Conservation (phyloP, 2,329 filamentous ascomycete species). For the Lasiodiplodia citricola region DNA sequence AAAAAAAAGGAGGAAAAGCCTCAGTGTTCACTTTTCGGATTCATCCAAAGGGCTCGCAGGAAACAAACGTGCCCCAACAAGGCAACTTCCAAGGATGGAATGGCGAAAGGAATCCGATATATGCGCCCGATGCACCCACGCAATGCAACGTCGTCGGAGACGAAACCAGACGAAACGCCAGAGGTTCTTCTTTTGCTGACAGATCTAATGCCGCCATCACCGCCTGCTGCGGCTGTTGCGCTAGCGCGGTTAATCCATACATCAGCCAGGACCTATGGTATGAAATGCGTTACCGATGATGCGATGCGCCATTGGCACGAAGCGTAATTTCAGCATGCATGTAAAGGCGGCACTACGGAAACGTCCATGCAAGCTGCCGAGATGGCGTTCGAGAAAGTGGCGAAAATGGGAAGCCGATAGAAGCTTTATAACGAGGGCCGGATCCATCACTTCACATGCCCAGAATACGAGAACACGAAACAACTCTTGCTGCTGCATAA, state of each 20-base stretch:
- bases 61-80: neutral
- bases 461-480: slow-evolving; percentile 7
- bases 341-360: neutral
- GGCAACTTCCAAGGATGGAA: neutral
- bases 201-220: neutral
- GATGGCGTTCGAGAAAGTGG: neutral
- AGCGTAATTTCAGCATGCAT: neutral
- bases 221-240: neutral
- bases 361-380: slow-evolving; percentile 6
- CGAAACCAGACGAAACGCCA: slow-evolving; percentile 10
- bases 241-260: neutral
- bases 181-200: neutral
- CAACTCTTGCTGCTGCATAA: neutral
- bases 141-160: slow-evolving; percentile 36
- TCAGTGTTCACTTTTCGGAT: neutral
- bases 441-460: neutral
- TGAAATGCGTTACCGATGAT: slow-evolving; percentile 4
- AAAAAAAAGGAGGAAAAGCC: neutral
- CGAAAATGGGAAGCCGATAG: slow-evolving; percentile 1
- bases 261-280: neutral
- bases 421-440: neutral
- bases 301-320: neutral
- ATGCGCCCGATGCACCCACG: slow-evolving; percentile 34
- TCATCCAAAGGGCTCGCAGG: neutral
- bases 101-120: slow-evolving; percentile 11